A percentile compares a stretch with the other conserved stretches of the same genome.
Evolutionary conservation across 495 filamentous ascomycete genomes (phyloP).

Genomic region (Neohortaea acidophila): DNA sequence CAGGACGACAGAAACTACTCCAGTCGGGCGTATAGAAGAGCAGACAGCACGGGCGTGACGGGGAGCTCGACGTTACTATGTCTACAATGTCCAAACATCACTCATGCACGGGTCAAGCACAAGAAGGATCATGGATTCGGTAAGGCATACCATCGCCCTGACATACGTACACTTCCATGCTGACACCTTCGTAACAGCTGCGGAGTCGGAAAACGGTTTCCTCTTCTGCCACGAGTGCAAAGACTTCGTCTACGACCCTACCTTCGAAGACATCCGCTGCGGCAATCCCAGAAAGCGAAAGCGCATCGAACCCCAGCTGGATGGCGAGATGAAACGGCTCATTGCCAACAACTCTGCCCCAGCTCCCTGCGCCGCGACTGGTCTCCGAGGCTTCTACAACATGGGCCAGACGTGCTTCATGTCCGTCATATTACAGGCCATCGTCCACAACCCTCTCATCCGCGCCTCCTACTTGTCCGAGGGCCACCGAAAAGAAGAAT

Average conservation of each 20-base stretch:
- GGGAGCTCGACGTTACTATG: slow-evolving; percentile 52
- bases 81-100: slow-evolving; percentile 48
- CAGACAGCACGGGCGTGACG: slow-evolving; percentile 13
- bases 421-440: slow-evolving; percentile 73
- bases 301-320: slow-evolving; percentile 43
- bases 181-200: slow-evolving; percentile 37
- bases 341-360: slow-evolving; percentile 44
- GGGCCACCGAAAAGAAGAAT: slow-evolving; percentile 59
- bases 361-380: slow-evolving; percentile 53
- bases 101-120: slow-evolving; percentile 37
- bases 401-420: slow-evolving; percentile 90
- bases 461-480: slow-evolving; percentile 75
- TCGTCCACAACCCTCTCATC: slow-evolving; percentile 77
- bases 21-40: slow-evolving; percentile 8
- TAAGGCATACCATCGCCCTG: slow-evolving; percentile 26
- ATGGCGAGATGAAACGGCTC: slow-evolving; percentile 41
- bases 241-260: slow-evolving; percentile 79
- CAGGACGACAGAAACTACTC: slow-evolving; percentile 12
- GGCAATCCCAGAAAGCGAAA: slow-evolving; percentile 36
- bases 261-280: slow-evolving; percentile 47
- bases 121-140: slow-evolving; percentile 50
- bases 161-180: slow-evolving; percentile 7
- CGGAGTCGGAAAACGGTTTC: slow-evolving; percentile 62
- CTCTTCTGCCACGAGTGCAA: slow-evolving; percentile 72
- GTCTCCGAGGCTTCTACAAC: slow-evolving; percentile 79